Conservation (phyloP, 1,139 yeast genomes). For the Magnusiomyces tetraspermus region DNA sequence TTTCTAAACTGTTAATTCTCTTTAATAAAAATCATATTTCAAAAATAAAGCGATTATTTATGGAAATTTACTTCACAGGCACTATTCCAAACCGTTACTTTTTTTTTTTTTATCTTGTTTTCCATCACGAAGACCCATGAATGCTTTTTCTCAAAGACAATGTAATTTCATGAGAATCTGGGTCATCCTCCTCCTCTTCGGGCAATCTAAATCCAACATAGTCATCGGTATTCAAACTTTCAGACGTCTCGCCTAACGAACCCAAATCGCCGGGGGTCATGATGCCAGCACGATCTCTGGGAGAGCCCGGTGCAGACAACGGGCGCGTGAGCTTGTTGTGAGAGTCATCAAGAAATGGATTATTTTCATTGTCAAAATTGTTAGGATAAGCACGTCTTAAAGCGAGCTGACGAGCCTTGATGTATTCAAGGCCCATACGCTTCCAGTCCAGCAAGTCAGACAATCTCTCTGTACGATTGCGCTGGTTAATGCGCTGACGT, state of each 20-base stretch:
- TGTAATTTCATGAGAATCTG: conserved; percentile 18
- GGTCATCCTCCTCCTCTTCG: conserved; percentile 32
- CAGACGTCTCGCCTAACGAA: conserved; percentile 81
- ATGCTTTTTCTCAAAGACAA: conserved; percentile 12
- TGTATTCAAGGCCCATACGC: conserved; percentile 93
- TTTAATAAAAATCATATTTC: too few relatives aligned
- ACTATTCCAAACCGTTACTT: too few relatives aligned
- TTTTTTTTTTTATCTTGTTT: too few relatives aligned
- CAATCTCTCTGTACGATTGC: conserved; percentile 92
- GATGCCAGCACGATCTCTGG: conserved; percentile 49
- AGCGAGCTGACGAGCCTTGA: conserved; percentile 88
- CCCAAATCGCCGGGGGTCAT: conserved; percentile 99
- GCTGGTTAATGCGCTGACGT: conserved; percentile 95
- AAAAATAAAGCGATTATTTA: too few relatives aligned
- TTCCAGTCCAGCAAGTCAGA: conserved; percentile 94
- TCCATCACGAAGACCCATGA: neutral
- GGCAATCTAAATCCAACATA: conserved; percentile 68
- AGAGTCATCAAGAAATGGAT: conserved; percentile 40
- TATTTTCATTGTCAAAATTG: conserved; percentile 42
- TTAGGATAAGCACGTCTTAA: conserved; percentile 91
- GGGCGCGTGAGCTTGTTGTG: conserved; percentile 76
- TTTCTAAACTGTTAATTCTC: too few relatives aligned
- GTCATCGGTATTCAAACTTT: conserved; percentile 65
- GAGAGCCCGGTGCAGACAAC: conserved; percentile 92
- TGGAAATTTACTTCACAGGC: too few relatives aligned